These are phyloP conservation scores for Puccinia coronata DNA, from an alignment of 1,284 basidiomycete species.

Conservation along the genomic window DNA sequence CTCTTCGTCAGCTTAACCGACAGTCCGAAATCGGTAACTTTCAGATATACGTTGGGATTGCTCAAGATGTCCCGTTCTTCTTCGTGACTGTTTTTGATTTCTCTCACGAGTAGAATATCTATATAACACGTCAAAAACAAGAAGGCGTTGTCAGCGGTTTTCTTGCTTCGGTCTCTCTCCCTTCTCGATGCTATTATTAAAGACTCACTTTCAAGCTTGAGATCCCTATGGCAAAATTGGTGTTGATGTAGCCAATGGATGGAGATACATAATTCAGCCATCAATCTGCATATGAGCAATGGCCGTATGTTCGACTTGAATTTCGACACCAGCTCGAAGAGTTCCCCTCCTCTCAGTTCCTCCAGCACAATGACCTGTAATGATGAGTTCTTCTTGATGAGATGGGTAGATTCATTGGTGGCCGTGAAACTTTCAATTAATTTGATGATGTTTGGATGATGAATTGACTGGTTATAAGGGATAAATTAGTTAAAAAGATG, in stretches of 20 bases:
- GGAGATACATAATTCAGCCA: slow-evolving; percentile 75
- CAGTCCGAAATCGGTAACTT: slow-evolving; percentile 86
- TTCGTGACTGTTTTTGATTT: slow-evolving; percentile 20
- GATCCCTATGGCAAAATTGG: slow-evolving; percentile 83
- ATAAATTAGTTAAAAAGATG: neutral
- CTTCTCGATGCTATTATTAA: neutral
- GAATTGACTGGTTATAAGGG: neutral
- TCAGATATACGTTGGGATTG: slow-evolving; percentile 61
- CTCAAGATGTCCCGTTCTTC: slow-evolving; percentile 10
- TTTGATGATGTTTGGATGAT: slow-evolving; percentile 28
- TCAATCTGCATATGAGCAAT: slow-evolving; percentile 70
- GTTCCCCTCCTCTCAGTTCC: slow-evolving; percentile 75
- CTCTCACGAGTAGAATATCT: slow-evolving; percentile 66
- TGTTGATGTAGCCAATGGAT: slow-evolving; percentile 82
- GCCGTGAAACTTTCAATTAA: slow-evolving; percentile 26
- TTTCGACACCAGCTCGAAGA: slow-evolving; percentile 73
- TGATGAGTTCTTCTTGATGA: neutral
- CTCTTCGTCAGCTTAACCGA: slow-evolving; percentile 60
- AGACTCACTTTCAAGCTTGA: slow-evolving; percentile 86
- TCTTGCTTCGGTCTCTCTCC: neutral
- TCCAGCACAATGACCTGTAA: slow-evolving; percentile 72
- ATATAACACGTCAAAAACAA: slow-evolving; percentile 13
- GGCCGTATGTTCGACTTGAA: slow-evolving; percentile 53
- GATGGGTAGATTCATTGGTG: neutral
- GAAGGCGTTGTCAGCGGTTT: neutral